Evolutionary conservation across 2,329 filamentous ascomycete genomes (phyloP).

Genomic region (Kalmusia sp.): DNA sequence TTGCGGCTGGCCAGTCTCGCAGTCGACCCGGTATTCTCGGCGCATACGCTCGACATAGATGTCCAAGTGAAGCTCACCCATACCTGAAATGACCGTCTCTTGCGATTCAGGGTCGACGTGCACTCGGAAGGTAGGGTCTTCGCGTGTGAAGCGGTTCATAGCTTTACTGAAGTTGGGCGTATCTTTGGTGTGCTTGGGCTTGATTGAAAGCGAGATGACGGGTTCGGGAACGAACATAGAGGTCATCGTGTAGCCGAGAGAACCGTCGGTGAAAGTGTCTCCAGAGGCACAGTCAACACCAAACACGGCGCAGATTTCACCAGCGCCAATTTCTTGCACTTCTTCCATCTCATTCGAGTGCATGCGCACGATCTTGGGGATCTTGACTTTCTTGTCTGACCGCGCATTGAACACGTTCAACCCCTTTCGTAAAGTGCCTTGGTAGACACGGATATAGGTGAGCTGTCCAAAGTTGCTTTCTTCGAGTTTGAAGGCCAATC

Average conservation of each 20-base stretch:
- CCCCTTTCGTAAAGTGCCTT: constrained; percentile 88
- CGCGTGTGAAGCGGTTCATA: constrained; percentile 97
- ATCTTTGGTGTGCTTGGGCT: constrained; percentile 91
- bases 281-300: constrained; percentile 97
- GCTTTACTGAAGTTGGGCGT: constrained; percentile 96
- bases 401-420: constrained; percentile 92
- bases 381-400: constrained; percentile 93
- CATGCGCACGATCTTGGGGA: constrained; percentile 98
- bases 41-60: constrained; percentile 98
- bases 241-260: constrained; percentile 89
- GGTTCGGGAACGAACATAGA: constrained; percentile 98
- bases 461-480: constrained; percentile 98
- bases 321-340: constrained; percentile 87
- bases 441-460: constrained; percentile 98
- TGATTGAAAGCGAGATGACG: constrained; percentile 97
- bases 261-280: constrained; percentile 96
- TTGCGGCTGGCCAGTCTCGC: constrained; percentile 92
- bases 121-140: constrained; percentile 97
- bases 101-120: constrained; percentile 90
- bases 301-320: constrained; percentile 98
- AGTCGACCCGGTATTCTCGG: constrained; percentile 96
- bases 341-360: constrained; percentile 99
- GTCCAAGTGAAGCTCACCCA: constrained; percentile 96
- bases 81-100: constrained; percentile 97
- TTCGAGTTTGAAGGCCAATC: constrained; percentile 97